Evolutionary conservation across 2,329 filamentous ascomycete species (phyloP).

Genomic region (Orbilia oligospora): DNA sequence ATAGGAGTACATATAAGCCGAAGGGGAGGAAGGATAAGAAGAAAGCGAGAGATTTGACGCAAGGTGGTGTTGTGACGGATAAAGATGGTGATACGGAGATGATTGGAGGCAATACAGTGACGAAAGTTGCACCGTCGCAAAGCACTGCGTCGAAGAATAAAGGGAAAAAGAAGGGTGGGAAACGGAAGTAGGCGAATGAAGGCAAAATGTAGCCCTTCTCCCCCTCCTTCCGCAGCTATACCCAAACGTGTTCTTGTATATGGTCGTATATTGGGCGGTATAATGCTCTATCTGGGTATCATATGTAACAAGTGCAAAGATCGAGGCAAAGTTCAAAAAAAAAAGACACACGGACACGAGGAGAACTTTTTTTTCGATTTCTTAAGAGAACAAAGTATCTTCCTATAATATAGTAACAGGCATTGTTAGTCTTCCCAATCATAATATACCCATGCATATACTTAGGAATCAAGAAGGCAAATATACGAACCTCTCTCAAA

Average conservation of each 20-base stretch:
- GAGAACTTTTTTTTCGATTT: slow-evolving; percentile 38
- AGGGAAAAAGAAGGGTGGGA: slow-evolving; percentile 54
- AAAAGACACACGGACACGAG: not conserved
- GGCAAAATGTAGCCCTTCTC: not conserved
- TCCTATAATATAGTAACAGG: slow-evolving; percentile 59
- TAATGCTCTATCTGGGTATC: slow-evolving; percentile 54
- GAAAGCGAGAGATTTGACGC: slow-evolving; percentile 82
- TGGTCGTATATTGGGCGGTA: slow-evolving; percentile 41
- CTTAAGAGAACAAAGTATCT: slow-evolving; percentile 64
- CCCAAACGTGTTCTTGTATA: slow-evolving; percentile 15
- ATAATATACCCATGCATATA: not conserved
- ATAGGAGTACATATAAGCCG: slow-evolving; percentile 88
- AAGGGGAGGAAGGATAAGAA: slow-evolving; percentile 94
- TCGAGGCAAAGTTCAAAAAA: slow-evolving; percentile 4
- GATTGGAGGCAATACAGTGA: slow-evolving; percentile 59
- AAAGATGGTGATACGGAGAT: slow-evolving; percentile 59
- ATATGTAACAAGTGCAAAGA: slow-evolving; percentile 54
- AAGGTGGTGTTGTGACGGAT: slow-evolving; percentile 85
- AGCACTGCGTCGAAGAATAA: slow-evolving; percentile 42
- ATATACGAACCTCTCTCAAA: slow-evolving; percentile 76
- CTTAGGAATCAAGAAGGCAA: not conserved
- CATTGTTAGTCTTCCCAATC: slow-evolving; percentile 12
- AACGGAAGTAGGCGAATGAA: slow-evolving; percentile 48
- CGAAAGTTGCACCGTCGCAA: slow-evolving; percentile 46
- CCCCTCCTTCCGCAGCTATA: not conserved